Evolutionary conservation across 1,284 basidiomycete species (phyloP).

Genomic region (Thecaphora thlaspeos): DNA sequence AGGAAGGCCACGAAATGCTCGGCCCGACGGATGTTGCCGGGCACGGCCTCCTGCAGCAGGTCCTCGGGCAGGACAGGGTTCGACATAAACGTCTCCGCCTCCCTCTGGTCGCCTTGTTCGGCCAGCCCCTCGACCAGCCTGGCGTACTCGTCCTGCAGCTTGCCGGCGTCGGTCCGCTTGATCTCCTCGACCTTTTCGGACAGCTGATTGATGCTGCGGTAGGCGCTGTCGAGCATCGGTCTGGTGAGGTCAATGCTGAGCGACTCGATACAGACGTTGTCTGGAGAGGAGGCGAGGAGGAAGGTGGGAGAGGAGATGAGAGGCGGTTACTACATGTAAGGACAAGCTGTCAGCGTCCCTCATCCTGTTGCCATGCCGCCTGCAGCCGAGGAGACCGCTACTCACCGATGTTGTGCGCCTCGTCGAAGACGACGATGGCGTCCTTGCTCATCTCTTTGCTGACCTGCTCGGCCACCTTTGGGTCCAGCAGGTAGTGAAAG

Average conservation of each 20-base stretch:
- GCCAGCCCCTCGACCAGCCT: constrained; percentile 93
- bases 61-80: constrained; percentile 96
- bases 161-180: constrained; percentile 86
- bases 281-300: constrained; percentile 59
- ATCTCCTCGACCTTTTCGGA: constrained; percentile 96
- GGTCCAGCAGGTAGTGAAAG: constrained; percentile 97
- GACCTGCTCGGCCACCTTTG: constrained; percentile 98
- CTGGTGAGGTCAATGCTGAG: constrained; percentile 96
- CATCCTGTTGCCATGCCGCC: no score
- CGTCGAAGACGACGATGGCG: constrained; percentile 97
- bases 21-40: constrained; percentile 96
- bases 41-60: constrained; percentile 88
- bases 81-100: constrained; percentile 76
- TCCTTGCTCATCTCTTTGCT: constrained; percentile 97
- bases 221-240: constrained; percentile 94
- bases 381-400: not conserved
- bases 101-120: constrained; percentile 61
- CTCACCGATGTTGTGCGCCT: constrained; percentile 97
- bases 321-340: constrained; percentile 4
- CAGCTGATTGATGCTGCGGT: constrained; percentile 81
- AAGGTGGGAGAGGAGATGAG: not conserved
- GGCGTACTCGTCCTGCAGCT: constrained; percentile 96
- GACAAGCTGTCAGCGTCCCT: no score
- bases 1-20: constrained; percentile 99
- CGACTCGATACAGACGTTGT: constrained; percentile 99